A percentile compares a stretch with the other conserved stretches of the same genome.
These are phyloP conservation scores for Fusarium nelsonii DNA, from an alignment of 2,329 filamentous ascomycete species.

Conservation along the genomic window DNA sequence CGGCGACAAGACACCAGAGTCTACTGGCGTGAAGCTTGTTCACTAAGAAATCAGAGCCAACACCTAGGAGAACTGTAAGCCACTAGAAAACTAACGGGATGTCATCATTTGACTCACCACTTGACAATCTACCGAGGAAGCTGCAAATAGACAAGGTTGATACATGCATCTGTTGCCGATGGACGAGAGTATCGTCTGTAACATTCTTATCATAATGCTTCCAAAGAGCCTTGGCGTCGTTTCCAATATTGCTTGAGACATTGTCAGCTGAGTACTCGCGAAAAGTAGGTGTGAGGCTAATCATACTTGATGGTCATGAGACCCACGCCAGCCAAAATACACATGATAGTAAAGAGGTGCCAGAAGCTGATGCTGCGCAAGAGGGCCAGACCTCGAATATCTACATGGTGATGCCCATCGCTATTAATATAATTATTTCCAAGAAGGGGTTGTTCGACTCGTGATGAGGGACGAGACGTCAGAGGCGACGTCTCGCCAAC, in stretches of 20 bases:
- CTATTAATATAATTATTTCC: conserved; percentile 75
- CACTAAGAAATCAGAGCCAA: conserved; percentile 91
- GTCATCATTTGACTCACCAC: conserved; percentile 64
- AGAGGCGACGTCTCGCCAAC: conserved; percentile 84
- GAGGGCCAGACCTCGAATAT: conserved; percentile 87
- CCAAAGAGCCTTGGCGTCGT: conserved; percentile 90
- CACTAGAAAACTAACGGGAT: background rate
- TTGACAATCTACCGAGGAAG: conserved; percentile 83
- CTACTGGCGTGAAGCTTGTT: conserved; percentile 84
- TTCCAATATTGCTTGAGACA: conserved; percentile 85
- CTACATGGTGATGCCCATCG: conserved; percentile 82
- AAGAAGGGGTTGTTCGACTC: conserved; percentile 64
- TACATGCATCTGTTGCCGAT: conserved; percentile 90
- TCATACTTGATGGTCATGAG: conserved; percentile 98
- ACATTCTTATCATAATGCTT: conserved; percentile 82
- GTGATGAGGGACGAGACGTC: conserved; percentile 72
- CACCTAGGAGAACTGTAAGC: conserved; percentile 63
- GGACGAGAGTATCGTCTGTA: conserved; percentile 78
- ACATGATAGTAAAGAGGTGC: conserved; percentile 90
- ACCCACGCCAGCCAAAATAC: conserved; percentile 90
- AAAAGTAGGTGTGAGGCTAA: background rate
- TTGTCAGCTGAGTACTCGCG: conserved; percentile 23
- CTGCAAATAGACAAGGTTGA: conserved; percentile 92
- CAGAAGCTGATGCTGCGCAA: conserved; percentile 84
- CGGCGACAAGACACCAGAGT: conserved; percentile 89